Percentiles rank a stretch among this genome's conserved stretches.
phyloP scores from a whole-genome alignment of 257 asterid genomes.

The Rubia yunnanensis region DNA sequence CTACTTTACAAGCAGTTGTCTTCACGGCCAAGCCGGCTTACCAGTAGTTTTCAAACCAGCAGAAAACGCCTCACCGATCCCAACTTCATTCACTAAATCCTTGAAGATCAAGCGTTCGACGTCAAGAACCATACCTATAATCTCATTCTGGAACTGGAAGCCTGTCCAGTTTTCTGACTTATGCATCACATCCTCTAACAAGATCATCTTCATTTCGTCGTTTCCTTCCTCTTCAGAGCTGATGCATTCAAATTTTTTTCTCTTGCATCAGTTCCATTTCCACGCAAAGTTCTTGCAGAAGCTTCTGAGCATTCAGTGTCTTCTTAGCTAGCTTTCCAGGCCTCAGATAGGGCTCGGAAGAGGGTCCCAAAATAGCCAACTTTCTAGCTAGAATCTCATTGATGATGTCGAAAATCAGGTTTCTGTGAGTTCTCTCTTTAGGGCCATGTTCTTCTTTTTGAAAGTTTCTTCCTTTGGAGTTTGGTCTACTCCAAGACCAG shows the following conservation, averaged over 20 bases:
- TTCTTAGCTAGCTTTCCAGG: constrained; percentile 28
- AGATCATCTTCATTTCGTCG: constrained; percentile 45
- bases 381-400: constrained; percentile 73
- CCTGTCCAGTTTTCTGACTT: constrained; percentile 49
- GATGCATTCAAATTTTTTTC: constrained; percentile 25
- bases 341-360: constrained; percentile 32
- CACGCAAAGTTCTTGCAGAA: constrained; percentile 60
- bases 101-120: constrained; percentile 76
- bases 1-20: constrained; percentile 45
- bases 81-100: constrained; percentile 74
- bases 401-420: constrained; percentile 56
- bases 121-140: constrained; percentile 64
- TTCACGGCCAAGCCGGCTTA: constrained; percentile 37
- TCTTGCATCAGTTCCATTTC: constrained; percentile 60
- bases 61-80: constrained; percentile 42
- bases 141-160: constrained; percentile 35
- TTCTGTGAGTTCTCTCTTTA: constrained; percentile 46
- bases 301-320: constrained; percentile 57
- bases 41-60: constrained; percentile 24
- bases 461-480: constrained; percentile 42
- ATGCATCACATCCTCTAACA: constrained; percentile 50
- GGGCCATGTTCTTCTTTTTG: constrained; percentile 26
- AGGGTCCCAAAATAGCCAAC: constrained; percentile 26
- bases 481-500: constrained; percentile 94
- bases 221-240: constrained; percentile 37